Base-by-base conservation (phyloP, 2,329 filamentous ascomycete genomes). In the Torrubiellomyces zombiae region DNA sequence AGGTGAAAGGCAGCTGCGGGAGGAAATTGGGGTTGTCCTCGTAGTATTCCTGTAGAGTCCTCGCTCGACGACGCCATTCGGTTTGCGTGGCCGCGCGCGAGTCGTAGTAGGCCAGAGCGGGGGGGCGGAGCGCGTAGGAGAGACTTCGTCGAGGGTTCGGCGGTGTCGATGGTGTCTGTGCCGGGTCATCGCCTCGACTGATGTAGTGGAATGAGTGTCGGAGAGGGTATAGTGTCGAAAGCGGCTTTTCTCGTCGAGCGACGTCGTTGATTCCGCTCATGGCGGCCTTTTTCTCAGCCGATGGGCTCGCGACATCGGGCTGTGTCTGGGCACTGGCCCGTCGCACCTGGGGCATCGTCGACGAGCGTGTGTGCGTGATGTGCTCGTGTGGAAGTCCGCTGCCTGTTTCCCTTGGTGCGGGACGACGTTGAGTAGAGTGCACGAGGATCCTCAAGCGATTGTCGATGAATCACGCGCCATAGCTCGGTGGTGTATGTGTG, bases 1-100 rank as follows among this genome's bases (percentile, higher is more conserved):
- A 54, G 3, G 50, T 51, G 23, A 54, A 54, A 4, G 50, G 50
- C 14, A 54, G 38, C 36, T 54, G 50, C 0, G 50, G 50, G n/a
- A 54, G 32, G 11, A 54, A 32, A 4, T 46, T 34, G 1, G 50
- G 50, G 18, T 53, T 50, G 15, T 45, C 46, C 5, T 50, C 44
- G 35, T 54, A 54, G 37, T 53, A 54, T 21, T 53, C 50, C 25
- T 51, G 35, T 9, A 54, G 40, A 3, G 45, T 51, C 23, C 39
- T 42, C 9, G 36, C 50, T 13, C 50, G 40, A 10, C 50, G 43
- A 30, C 38, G 37, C 26, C 39, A 54, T 36, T 54, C 50, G 16
- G 33, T 28, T 11, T 37, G 39, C 3, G 47, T 50, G 9, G 42
- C 50, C 17, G 50, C 50, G 16, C 50, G 42, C 5, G 50, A 54